Conservation (phyloP, 1,284 basidiomycete genomes). For the Rhizoctonia solani region DNA sequence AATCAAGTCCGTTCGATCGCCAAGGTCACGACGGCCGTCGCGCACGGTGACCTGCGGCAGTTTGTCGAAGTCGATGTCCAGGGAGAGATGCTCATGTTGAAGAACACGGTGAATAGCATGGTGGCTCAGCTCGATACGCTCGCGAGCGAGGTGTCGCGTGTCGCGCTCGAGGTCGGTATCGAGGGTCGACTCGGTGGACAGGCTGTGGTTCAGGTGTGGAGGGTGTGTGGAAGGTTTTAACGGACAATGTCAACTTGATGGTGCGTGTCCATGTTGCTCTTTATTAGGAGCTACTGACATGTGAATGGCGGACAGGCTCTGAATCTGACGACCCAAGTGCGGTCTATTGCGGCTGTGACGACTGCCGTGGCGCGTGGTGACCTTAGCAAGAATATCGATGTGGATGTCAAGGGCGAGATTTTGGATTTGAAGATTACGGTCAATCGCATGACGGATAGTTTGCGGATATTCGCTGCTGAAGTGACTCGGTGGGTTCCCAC, state of each 20-base stretch:
- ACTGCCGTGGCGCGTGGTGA: slow-evolving; percentile 91
- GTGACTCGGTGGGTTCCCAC: slow-evolving; percentile 61
- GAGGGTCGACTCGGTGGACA: slow-evolving; percentile 97
- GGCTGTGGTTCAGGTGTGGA: slow-evolving; percentile 82
- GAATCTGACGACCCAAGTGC: slow-evolving; percentile 91
- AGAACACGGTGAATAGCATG: slow-evolving; percentile 91
- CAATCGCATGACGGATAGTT: slow-evolving; percentile 87
- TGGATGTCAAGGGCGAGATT: slow-evolving; percentile 90
- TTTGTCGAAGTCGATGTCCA: slow-evolving; percentile 94
- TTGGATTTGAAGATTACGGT: slow-evolving; percentile 73
- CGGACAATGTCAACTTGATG: slow-evolving; percentile 66
- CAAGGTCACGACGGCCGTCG: slow-evolving; percentile 95
- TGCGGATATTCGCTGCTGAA: slow-evolving; percentile 87
- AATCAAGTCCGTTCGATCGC: slow-evolving; percentile 98
- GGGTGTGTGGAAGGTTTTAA: slow-evolving; percentile 85
- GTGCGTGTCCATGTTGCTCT: slow-evolving; percentile 14
- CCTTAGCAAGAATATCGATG: slow-evolving; percentile 86
- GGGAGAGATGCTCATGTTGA: slow-evolving; percentile 96
- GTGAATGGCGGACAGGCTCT: slow-evolving; percentile 57
- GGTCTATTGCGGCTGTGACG: slow-evolving; percentile 82
- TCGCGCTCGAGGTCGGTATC: slow-evolving; percentile 90
- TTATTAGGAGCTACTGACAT: neutral
- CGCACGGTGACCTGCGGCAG: slow-evolving; percentile 86
- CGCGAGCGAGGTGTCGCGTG: slow-evolving; percentile 70
- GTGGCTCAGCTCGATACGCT: slow-evolving; percentile 73